These are phyloP conservation scores for Porogramme epimiltina DNA, from an alignment of 1,284 basidiomycete genomes.

Conservation along the genomic window DNA sequence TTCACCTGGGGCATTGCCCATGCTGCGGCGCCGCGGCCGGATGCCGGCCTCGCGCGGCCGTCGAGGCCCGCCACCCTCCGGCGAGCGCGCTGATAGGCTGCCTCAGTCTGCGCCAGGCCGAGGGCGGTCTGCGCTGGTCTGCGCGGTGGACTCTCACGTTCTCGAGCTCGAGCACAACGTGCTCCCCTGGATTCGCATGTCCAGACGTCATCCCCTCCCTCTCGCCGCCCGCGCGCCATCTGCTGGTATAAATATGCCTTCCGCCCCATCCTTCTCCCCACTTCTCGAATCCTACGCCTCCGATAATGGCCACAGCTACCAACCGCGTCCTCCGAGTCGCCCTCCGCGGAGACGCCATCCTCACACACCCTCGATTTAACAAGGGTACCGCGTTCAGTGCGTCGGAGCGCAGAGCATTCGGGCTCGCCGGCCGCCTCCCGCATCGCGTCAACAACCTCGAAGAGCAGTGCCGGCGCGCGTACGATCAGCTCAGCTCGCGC, in stretches of 20 bases:
- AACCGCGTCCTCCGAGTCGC: slow-evolving; percentile 43
- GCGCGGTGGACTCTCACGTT: slow-evolving; percentile 1
- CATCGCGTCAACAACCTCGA: slow-evolving; percentile 75
- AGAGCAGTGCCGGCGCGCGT: slow-evolving; percentile 74
- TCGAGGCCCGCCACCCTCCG: not conserved
- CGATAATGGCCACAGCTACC: slow-evolving; percentile 25
- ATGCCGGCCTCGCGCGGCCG: not conserved
- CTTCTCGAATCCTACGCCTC: not conserved
- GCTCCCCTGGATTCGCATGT: not conserved
- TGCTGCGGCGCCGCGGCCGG: not conserved
- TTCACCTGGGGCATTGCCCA: not conserved
- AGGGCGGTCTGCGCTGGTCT: no score
- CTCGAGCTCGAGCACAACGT: not conserved
- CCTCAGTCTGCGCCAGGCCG: no score
- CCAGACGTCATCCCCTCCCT: not conserved
- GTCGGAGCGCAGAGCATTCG: slow-evolving; percentile 69
- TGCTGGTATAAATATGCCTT: slow-evolving; percentile 14
- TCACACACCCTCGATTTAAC: slow-evolving; percentile 69
- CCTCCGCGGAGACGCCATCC: slow-evolving; percentile 58
- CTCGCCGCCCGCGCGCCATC: not conserved
- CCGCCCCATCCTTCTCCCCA: not conserved
- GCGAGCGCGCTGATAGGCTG: no score
- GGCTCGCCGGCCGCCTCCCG: slow-evolving; percentile 79
- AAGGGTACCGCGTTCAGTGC: slow-evolving; percentile 75
- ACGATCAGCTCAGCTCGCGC: slow-evolving; percentile 57